Evolutionary conservation across 805 yeast species (phyloP).

Genomic region (Nakazawaea populi): DNA sequence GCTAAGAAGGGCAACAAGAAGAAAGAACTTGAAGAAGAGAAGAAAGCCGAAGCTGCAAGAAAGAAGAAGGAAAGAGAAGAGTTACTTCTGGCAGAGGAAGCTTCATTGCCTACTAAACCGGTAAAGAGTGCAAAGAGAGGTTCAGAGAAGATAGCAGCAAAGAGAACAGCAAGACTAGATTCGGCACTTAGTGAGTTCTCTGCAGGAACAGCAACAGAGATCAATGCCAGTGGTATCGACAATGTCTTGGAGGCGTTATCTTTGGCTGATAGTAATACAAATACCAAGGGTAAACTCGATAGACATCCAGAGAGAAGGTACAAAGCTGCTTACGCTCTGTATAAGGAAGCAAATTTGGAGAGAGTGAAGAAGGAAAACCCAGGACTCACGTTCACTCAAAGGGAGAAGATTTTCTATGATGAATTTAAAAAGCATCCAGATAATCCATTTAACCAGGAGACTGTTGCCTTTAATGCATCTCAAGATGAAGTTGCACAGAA

Average conservation of each 20-base stretch:
- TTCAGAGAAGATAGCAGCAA: constrained; percentile 59
- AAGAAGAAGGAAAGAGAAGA: constrained; percentile 83
- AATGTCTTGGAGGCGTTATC: constrained; percentile 74
- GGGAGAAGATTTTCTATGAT: constrained; percentile 66
- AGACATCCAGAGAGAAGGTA: constrained; percentile 87
- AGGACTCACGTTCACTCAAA: constrained; percentile 73
- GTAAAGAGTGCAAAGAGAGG: constrained; percentile 52
- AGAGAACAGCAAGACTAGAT: constrained; percentile 57
- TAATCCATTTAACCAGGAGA: constrained; percentile 80
- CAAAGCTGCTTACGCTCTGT: constrained; percentile 73
- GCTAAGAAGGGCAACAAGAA: constrained; percentile 64
- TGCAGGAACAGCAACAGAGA: constrained; percentile 41
- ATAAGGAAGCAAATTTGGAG: constrained; percentile 65
- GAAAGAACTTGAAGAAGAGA: constrained; percentile 61
- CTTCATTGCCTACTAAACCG: constrained; percentile 54
- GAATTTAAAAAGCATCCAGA: constrained; percentile 79
- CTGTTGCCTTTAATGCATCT: constrained; percentile 58
- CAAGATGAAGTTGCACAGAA: constrained; percentile 39
- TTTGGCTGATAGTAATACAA: constrained; percentile 51
- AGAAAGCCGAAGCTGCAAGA: constrained; percentile 68
- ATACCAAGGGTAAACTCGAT: constrained; percentile 57
- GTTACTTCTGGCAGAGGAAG: constrained; percentile 58
- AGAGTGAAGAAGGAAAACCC: constrained; percentile 71
- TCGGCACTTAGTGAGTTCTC: constrained; percentile 50
- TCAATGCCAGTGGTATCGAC: constrained; percentile 72